Conservation (phyloP, 169 alveolate species). For the Plasmodium fragile region DNA sequence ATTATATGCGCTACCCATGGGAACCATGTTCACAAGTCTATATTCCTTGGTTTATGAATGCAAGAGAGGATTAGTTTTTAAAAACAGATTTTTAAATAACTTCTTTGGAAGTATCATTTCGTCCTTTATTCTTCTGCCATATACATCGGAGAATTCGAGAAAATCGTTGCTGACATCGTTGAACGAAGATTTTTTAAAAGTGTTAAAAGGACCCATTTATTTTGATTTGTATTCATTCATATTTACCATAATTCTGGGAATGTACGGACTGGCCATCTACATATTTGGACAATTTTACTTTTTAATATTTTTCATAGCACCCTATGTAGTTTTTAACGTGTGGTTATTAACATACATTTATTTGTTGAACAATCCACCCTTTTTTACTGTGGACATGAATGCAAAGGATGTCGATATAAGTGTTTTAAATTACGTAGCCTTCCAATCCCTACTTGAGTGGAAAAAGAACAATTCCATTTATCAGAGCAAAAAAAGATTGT, state of each 20-base stretch:
- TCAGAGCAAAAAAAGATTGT: conserved; percentile 64
- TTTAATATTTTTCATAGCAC: conserved; percentile 44
- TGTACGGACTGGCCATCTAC: conserved; percentile 37
- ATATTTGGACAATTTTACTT: conserved; percentile 61
- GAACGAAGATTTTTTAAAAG: conserved; percentile 63
- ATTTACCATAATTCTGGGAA: conserved; percentile 35
- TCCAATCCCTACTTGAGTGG: conserved; percentile 69
- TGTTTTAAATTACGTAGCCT: conserved; percentile 70
- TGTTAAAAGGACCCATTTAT: conserved; percentile 72
- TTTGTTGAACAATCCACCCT: conserved; percentile 64
- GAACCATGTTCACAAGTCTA: conserved; percentile 75
- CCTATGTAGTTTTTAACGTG: conserved; percentile 55
- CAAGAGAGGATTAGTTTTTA: conserved; percentile 53
- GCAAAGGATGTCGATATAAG: conserved; percentile 62
- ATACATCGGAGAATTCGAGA: conserved; percentile 49
- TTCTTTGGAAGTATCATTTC: conserved; percentile 68
- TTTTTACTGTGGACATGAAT: conserved; percentile 32
- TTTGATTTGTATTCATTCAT: conserved; percentile 50
- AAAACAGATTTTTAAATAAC: conserved; percentile 27
- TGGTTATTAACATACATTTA: conserved; percentile 61
- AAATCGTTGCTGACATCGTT: conserved; percentile 43
- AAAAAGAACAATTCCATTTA: conserved; percentile 68
- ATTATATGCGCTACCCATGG: conserved; percentile 71
- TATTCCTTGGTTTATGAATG: conserved; percentile 67
- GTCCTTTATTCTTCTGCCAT: conserved; percentile 61